These are phyloP conservation scores for Cutaneotrichosporon dermatis DNA, from an alignment of 1,284 basidiomycete genomes.

Conservation along the genomic window DNA sequence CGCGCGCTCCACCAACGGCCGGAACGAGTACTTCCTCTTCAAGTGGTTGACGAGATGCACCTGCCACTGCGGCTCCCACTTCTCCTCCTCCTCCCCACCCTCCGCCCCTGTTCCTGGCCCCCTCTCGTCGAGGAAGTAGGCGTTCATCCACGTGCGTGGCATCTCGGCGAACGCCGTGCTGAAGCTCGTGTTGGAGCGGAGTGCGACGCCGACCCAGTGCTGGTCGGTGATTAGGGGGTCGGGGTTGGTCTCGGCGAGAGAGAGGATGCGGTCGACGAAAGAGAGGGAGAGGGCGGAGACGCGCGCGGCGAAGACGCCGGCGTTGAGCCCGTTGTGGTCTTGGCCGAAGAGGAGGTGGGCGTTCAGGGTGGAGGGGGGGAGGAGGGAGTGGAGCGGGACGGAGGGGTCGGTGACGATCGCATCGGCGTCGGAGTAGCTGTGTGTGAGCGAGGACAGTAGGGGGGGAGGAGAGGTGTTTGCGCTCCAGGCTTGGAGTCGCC, in stretches of 20 bases:
- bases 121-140: constrained; percentile 9
- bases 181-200: constrained; percentile 4
- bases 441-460: neutral
- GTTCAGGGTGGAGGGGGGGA: constrained; percentile 10
- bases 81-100: neutral
- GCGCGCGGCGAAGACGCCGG: constrained; percentile 15
- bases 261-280: constrained; percentile 2
- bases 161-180: constrained; percentile 12
- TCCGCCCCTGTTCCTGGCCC: neutral
- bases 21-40: constrained; percentile 7
- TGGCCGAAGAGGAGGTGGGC: constrained; percentile 16
- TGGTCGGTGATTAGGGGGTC: constrained; percentile 1
- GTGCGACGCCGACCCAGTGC: constrained; percentile 2
- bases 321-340: constrained; percentile 22
- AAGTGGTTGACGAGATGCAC: constrained; percentile 11
- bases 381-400: constrained; percentile 16
- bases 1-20: constrained; percentile 4
- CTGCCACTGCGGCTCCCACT: constrained; percentile 9
- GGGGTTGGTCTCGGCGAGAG: neutral
- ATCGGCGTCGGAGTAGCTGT: constrained; percentile 19
- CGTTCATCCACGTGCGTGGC: constrained; percentile 18
- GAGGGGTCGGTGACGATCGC: constrained; percentile 18
- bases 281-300: constrained; percentile 2
- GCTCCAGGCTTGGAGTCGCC: no score
- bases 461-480: neutral